Base-by-base conservation (phyloP, 2,329 filamentous ascomycete species). In the Epichloe festucae region DNA sequence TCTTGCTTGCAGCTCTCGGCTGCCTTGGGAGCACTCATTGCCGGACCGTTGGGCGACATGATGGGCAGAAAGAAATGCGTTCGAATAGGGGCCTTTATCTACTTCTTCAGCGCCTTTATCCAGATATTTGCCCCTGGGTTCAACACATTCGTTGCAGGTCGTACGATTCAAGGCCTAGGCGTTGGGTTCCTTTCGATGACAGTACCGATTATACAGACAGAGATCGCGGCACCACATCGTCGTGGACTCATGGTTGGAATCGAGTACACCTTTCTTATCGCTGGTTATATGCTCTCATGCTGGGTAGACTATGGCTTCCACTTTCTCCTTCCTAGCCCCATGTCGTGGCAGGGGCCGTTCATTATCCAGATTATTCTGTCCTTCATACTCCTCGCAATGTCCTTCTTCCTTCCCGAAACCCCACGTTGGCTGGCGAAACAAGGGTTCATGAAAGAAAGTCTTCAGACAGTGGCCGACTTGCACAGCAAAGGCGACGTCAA, bases 371-470 rank as follows among this genome's bases (percentile, higher is more conserved):
- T 56, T 44, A 52, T 44, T 3, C 38, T 55, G 23, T 39, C 56
- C 10, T 52, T 51, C 34, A 42, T 56, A 21, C 51, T 56, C 14
- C 48, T 56, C 15, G 7, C 46, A 34, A 54, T 54, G 52, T 57
- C 55, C 11, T 55, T 56, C 31, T 48, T 55, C 47, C 54, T 56
- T 15, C 67, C 67, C 2, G 66, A 69, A 46, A 69, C 67, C 0
- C 67, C 67, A 17, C 62, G 66, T 41, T 71, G 69, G 67, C 58
- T 72, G 5, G 68, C 67, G 11, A 64, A 63, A 47, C 70, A 69
- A 50, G 67, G 43, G 5, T 56, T 56, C 40, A 49, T 39, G 5
- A 21, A 55, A 17, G 67, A 70, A 53, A 61, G 61, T 49, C 58
- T 70, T 5, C 67, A 46, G 23, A 70, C 66, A 0, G 58, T 70